phyloP scores from a whole-genome alignment of 257 asterid species.

The Jacaranda mimosifolia region DNA sequence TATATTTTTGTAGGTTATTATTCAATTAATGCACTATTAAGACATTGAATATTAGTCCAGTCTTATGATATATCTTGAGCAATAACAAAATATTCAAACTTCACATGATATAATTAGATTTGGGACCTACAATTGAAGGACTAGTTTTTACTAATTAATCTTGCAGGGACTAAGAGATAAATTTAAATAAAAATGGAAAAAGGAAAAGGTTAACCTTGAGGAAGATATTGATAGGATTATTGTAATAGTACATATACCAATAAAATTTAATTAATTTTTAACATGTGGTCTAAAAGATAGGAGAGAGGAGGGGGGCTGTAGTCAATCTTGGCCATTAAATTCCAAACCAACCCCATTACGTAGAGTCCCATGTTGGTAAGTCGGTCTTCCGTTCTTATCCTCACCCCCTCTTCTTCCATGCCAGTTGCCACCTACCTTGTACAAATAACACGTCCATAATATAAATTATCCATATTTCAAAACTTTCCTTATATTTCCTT shows the following conservation, averaged over 20 bases:
- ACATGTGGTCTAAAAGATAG: constrained; percentile 38
- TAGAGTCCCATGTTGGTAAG: constrained; percentile 57
- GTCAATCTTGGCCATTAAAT: constrained; percentile 46
- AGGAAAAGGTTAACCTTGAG: neutral
- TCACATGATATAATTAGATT: constrained; percentile 16
- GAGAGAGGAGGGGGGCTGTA: neutral
- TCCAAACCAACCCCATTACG: constrained; percentile 45
- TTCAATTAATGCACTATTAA: constrained; percentile 39
- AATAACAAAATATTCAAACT: constrained; percentile 13
- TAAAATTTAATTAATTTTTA: constrained; percentile 11
- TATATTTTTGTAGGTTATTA: neutral
- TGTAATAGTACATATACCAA: neutral
- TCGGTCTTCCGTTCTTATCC: constrained; percentile 83
- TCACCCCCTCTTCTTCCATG: constrained; percentile 13
- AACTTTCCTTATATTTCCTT: neutral
- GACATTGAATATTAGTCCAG: neutral
- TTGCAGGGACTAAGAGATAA: neutral
- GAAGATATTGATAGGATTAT: constrained; percentile 3
- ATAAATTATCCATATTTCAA: constrained; percentile 38
- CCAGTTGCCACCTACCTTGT: constrained; percentile 43
- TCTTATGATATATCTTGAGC: neutral
- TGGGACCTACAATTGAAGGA: neutral
- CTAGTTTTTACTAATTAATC: neutral
- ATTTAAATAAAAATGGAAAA: neutral
- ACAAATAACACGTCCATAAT: constrained; percentile 15